Base-by-base conservation (phyloP, 192 early-diverging fungal genomes). In the Irineochytrium annulatum region DNA sequence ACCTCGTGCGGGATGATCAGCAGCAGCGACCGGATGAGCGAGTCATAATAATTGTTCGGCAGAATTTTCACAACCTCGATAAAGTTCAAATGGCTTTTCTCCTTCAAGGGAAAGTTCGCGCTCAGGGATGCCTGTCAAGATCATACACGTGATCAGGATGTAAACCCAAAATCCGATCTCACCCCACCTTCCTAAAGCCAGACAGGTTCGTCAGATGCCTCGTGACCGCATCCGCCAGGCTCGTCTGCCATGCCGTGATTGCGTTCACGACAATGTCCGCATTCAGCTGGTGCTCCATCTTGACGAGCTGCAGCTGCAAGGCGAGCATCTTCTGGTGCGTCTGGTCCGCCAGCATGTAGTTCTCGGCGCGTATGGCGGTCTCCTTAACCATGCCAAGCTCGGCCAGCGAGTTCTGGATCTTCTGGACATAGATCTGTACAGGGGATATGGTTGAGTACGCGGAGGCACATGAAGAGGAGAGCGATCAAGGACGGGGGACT, bases 221-320 rank as follows among this genome's bases (percentile, higher is more conserved):
- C 3, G 6, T 6, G 28, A 71, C 58, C 8, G 57, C 43, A 5
- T 59, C 59, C 6, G 73, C 67, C 43, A 79, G 67, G 31, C 54
- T 57, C 11, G 65, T 60, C 44, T 75, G 76, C 78, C 78, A 80
- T 20, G 33, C 17, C 17, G 75, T 71, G 59, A 78, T 52, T 26
- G 59, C 73, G 46, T 78, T 76, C 30, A 65, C 60, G 27, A 80
- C 46, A 27, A 80, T 63, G 59, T 80, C 78, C 2, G 76, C 73
- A 35, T 75, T 80, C 54, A 77, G 65, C 46, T 80, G 78, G 51
- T 77, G 70, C 57, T 80, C 78, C 72, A 78, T 76, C 44, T 62
- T 77, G 11, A 46, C 65, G 22, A 79, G 59, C 43, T 80, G 78
- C 16, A 46, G 34, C 33, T 79, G 61, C 28, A 80, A 48, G 26